Percentiles rank a stretch among this genome's conserved stretches.
Evolutionary conservation across 2,329 filamentous ascomycete genomes (phyloP).

Genomic region (Alternaria ethzedia): DNA sequence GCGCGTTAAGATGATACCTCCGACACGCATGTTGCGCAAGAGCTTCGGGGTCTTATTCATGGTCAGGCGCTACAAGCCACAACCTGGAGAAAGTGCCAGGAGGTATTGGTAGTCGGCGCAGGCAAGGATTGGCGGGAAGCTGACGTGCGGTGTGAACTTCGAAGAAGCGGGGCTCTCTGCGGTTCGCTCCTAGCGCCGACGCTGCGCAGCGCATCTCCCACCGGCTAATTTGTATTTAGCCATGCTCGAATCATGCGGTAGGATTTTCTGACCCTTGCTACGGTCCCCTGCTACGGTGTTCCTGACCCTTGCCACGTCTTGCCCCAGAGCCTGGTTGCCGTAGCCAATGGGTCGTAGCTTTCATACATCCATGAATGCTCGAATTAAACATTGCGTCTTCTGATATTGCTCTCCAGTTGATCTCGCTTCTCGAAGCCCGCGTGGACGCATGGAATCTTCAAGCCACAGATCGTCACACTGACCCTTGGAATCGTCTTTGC

Average conservation of each 20-base stretch:
- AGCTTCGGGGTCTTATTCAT: constrained; percentile 20
- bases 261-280: background rate
- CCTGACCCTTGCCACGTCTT: constrained; percentile 16
- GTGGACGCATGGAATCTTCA: constrained; percentile 47
- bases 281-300: constrained; percentile 2
- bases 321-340: constrained; percentile 23
- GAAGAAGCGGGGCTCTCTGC: constrained; percentile 5
- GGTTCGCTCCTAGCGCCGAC: constrained; percentile 7
- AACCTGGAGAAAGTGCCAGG: constrained; percentile 21
- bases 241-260: constrained; percentile 6
- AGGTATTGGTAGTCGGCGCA: constrained; percentile 18
- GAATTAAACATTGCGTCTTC: constrained; percentile 41
- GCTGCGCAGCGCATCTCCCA: constrained; percentile 1
- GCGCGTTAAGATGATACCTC: constrained; percentile 19
- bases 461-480: constrained; percentile 45
- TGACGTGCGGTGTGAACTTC: constrained; percentile 12
- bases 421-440: constrained; percentile 49
- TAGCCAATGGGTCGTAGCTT: constrained; percentile 30
- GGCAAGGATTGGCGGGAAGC: constrained; percentile 16
- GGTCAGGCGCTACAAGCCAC: constrained; percentile 38
- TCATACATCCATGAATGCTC: constrained; percentile 23
- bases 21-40: constrained; percentile 16
- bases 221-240: constrained; percentile 15
- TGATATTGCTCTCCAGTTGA: constrained; percentile 41
- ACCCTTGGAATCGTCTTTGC: constrained; percentile 25